A percentile compares a stretch with the other conserved stretches of the same genome.
Conservation (phyloP, 495 filamentous ascomycete genomes). For the Neurospora sp. region DNA sequence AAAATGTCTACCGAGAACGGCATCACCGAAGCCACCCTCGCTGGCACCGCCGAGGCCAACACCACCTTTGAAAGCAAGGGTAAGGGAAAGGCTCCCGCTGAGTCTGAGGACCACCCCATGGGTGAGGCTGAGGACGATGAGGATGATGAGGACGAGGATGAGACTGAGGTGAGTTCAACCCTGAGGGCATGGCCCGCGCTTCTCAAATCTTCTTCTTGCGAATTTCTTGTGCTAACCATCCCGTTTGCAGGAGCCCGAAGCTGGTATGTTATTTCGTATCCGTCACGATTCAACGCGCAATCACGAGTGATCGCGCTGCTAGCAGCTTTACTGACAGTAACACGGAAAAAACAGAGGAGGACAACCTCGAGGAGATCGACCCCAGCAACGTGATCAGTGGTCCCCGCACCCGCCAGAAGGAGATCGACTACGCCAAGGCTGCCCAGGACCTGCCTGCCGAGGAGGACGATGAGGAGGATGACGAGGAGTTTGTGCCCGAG, state of each 20-base stretch:
- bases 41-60: conserved; percentile 21
- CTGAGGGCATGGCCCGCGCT: not conserved
- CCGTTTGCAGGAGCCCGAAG: conserved; percentile 24
- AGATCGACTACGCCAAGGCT: conserved; percentile 77
- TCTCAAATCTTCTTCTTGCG: not conserved
- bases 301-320: not conserved
- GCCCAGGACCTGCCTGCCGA: conserved; percentile 56
- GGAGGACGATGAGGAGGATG: conserved; percentile 73
- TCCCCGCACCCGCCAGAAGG: conserved; percentile 73
- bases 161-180: conserved; percentile 40
- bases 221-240: conserved; percentile 10
- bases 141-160: conserved; percentile 50
- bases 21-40: conserved; percentile 14
- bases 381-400: conserved; percentile 73
- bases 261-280: conserved; percentile 26
- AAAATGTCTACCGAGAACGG: conserved; percentile 32
- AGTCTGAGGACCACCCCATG: conserved; percentile 40
- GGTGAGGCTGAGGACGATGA: conserved; percentile 58
- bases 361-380: conserved; percentile 86
- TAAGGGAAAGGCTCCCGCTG: conserved; percentile 55
- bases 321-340: not conserved
- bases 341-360: conserved; percentile 36
- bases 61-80: conserved; percentile 26
- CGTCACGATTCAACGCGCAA: not conserved
- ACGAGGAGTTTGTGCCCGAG: conserved; percentile 43